phyloP scores from a whole-genome alignment of 495 filamentous ascomycete species.

The Podospora pseudopauciseta region DNA sequence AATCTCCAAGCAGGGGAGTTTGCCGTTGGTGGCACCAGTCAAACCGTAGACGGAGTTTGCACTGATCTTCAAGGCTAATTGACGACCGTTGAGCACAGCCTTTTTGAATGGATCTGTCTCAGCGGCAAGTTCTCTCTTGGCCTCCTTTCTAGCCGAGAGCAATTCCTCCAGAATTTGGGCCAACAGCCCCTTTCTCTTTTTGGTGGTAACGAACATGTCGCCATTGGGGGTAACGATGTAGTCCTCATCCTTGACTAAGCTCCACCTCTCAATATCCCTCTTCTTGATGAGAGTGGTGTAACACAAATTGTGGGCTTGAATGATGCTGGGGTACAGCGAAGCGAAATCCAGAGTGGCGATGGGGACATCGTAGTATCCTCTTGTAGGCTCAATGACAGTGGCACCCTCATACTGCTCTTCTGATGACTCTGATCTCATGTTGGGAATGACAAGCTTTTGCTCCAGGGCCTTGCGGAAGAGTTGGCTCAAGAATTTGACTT shows the following conservation, averaged over 20 bases:
- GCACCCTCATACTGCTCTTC: slow-evolving; percentile 95
- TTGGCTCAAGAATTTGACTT: slow-evolving; percentile 97
- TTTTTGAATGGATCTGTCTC: slow-evolving; percentile 98
- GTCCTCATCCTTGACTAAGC: slow-evolving; percentile 78
- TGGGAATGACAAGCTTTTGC: slow-evolving; percentile 89
- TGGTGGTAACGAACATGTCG: slow-evolving; percentile 86
- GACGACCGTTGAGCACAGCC: slow-evolving; percentile 94
- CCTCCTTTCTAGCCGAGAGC: slow-evolving; percentile 81
- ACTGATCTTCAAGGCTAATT: slow-evolving; percentile 93
- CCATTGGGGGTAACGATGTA: slow-evolving; percentile 94
- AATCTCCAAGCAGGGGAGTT: slow-evolving; percentile 90
- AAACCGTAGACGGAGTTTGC: slow-evolving; percentile 98
- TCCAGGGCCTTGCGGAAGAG: slow-evolving; percentile 92
- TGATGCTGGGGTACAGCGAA: slow-evolving; percentile 96
- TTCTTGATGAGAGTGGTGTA: slow-evolving; percentile 94
- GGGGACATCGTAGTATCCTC: slow-evolving; percentile 89
- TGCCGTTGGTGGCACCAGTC: slow-evolving; percentile 92
- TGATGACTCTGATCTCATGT: slow-evolving; percentile 57
- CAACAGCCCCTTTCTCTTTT: slow-evolving; percentile 86
- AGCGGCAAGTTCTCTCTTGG: slow-evolving; percentile 82
- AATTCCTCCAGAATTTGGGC: slow-evolving; percentile 95
- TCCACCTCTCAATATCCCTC: slow-evolving; percentile 65
- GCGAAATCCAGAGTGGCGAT: slow-evolving; percentile 99
- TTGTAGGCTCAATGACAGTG: slow-evolving; percentile 92
- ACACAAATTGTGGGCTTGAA: slow-evolving; percentile 97